These are phyloP conservation scores for Ophiostoma australiae DNA, from an alignment of 2,329 filamentous ascomycete species.

Conservation along the genomic window DNA sequence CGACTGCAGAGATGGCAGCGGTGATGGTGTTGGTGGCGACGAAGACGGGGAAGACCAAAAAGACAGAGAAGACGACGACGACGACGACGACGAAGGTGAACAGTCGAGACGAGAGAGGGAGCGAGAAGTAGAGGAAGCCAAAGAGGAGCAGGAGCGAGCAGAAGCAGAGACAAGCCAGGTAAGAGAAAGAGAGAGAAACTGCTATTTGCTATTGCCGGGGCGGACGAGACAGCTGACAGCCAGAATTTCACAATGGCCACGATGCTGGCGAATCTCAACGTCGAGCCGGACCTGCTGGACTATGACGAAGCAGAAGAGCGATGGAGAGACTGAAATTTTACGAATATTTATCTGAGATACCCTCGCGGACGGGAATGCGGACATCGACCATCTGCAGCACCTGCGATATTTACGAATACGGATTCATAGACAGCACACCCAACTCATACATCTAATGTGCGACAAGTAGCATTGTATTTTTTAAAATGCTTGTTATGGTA, in stretches of 20 bases:
- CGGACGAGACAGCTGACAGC: background rate
- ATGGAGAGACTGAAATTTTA: constrained; percentile 29
- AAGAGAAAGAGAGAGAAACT: background rate
- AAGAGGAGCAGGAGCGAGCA: constrained; percentile 4
- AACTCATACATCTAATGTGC: background rate
- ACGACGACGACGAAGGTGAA: background rate
- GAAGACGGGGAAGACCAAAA: constrained; percentile 18
- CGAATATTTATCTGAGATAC: background rate
- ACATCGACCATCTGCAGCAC: background rate
- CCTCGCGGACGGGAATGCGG: too few species aligned
- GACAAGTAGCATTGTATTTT: background rate
- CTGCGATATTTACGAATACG: background rate
- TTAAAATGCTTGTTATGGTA: background rate
- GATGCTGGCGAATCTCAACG: constrained; percentile 38
- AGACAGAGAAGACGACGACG: constrained; percentile 12
- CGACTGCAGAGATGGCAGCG: background rate
- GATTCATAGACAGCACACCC: background rate
- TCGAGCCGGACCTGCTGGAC: constrained; percentile 36
- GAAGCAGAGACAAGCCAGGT: constrained; percentile 12
- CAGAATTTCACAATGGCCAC: constrained; percentile 38
- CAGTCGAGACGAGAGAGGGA: background rate
- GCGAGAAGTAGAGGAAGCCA: background rate
- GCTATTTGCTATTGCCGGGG: too few species aligned
- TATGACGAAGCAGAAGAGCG: constrained; percentile 34
- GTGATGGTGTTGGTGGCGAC: background rate